Percentiles rank a stretch among this genome's conserved stretches.
Conservation (phyloP, 2,329 filamentous ascomycete species). For the Aspergillus vadensis region DNA sequence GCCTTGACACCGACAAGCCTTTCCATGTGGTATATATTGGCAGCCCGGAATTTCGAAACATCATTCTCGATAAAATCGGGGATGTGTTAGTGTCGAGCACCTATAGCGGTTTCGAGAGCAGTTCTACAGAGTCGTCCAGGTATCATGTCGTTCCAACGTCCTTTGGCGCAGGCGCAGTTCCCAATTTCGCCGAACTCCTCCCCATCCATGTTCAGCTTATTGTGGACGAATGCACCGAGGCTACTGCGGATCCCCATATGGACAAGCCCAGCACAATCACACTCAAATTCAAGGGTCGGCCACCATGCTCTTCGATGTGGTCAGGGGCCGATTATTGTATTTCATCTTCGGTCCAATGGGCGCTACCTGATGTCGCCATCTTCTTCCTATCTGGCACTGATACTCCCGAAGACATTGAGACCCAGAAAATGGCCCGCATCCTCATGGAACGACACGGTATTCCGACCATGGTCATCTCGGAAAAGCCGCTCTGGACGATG, state of each 20-base stretch:
- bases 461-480: slow-evolving; percentile 48
- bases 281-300: slow-evolving; percentile 43
- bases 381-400: slow-evolving; percentile 46
- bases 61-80: slow-evolving; percentile 51
- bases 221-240: slow-evolving; percentile 49
- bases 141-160: slow-evolving; percentile 53
- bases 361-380: slow-evolving; percentile 49
- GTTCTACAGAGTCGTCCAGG: slow-evolving; percentile 45
- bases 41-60: slow-evolving; percentile 40
- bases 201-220: slow-evolving; percentile 51
- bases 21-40: slow-evolving; percentile 50
- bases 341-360: slow-evolving; percentile 45
- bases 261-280: slow-evolving; percentile 36
- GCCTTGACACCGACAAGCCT: slow-evolving; percentile 44
- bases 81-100: slow-evolving; percentile 49
- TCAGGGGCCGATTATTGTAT: slow-evolving; percentile 41
- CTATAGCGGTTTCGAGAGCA: slow-evolving; percentile 33
- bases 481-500: slow-evolving; percentile 45
- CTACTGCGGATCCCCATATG: slow-evolving; percentile 28
- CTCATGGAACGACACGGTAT: slow-evolving; percentile 49
- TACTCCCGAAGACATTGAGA: slow-evolving; percentile 27
- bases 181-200: slow-evolving; percentile 52
- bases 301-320: slow-evolving; percentile 41
- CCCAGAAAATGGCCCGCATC: slow-evolving; percentile 36
- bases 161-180: slow-evolving; percentile 47